Base-by-base conservation (phyloP, 768 basidiomycete genomes). In the Agrocybe praecox region DNA sequence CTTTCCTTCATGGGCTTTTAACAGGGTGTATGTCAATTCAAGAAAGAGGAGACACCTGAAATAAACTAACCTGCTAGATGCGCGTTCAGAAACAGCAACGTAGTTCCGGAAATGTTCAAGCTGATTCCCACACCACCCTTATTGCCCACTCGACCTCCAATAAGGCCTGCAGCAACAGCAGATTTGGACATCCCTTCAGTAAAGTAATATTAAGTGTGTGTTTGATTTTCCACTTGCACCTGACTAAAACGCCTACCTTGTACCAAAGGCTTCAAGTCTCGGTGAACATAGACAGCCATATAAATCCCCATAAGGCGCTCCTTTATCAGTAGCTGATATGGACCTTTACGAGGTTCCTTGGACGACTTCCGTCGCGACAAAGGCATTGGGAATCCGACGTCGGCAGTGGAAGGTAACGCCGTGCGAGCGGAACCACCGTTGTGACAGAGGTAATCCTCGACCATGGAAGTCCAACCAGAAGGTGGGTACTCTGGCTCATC, bases 101-200 rank as follows among this genome's bases (percentile, higher is more conserved):
- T 89, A 21, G 84, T 87, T n/a, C 87, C 89, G 46, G 84, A 86
- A 18, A 98, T 76, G 62, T 94, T 88, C 44, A 96, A 71, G 57
- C 89, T 91, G 59, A 97, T 88, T n/a, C 92, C 95, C 22, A 96
- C 92, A 15, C 90, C 92, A 1, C 96, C 85, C 68, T 98, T 98
- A 68, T 98, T 98, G 6, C 96, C 96, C 2, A 97, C 80, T 46
- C 96, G 76, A 0, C 96, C 96, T 2, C 93, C 93, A 23, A 96
- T 92, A 21, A 97, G 75, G 4, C 96, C 96, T 15, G 96, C 84
- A 1, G 94, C 89, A 1, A 98, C 96, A 18, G 86, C 85, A 14
- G 89, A 88, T 61, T 88, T 90, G 4, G 91, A 92, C 12, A 80
- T 84, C 15, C 89, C 90, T 89, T n/a, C n/a, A n/a, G n/a, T n/a